phyloP scores from a whole-genome alignment of 2,329 filamentous ascomycete species.

The Tolypocladium tropicale region DNA sequence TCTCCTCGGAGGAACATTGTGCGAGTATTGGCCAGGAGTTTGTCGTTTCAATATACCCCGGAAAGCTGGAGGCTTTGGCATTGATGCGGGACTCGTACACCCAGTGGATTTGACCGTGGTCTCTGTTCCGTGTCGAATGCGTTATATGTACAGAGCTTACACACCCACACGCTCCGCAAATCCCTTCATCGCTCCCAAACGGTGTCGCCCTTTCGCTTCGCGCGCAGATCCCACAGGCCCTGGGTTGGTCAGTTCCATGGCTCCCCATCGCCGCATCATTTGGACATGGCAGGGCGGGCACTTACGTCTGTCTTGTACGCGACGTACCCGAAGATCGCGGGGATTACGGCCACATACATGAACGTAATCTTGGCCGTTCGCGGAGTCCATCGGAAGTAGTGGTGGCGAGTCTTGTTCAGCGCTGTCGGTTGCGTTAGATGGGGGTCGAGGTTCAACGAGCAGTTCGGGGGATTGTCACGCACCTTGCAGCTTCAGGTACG shows the following conservation, averaged over 20 bases:
- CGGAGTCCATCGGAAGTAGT: slow-evolving; percentile 90
- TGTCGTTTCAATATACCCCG: slow-evolving; percentile 17
- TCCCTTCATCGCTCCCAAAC: slow-evolving; percentile 62
- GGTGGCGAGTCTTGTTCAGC: slow-evolving; percentile 76
- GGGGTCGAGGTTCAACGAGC: slow-evolving; percentile 1
- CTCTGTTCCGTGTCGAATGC: slow-evolving; percentile 17
- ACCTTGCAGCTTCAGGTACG: slow-evolving; percentile 29
- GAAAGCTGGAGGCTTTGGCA: not conserved
- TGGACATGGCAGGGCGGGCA: slow-evolving; percentile 15
- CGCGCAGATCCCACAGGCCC: slow-evolving; percentile 80
- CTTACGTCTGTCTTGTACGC: slow-evolving; percentile 82
- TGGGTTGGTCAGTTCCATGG: slow-evolving; percentile 27
- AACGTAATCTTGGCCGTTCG: slow-evolving; percentile 73
- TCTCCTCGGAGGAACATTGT: not conserved
- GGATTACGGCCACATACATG: slow-evolving; percentile 65
- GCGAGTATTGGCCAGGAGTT: not conserved
- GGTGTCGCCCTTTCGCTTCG: slow-evolving; percentile 81
- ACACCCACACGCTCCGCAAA: slow-evolving; percentile 5
- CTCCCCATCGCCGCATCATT: not conserved
- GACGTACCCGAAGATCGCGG: slow-evolving; percentile 57
- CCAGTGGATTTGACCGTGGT: not conserved
- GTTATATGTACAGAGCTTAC: slow-evolving; percentile 30
- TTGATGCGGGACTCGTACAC: not conserved
- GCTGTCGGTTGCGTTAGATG: slow-evolving; percentile 40
- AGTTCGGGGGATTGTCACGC: slow-evolving; percentile 11